These are phyloP conservation scores for Leucogyrophana mollusca DNA, from an alignment of 768 basidiomycete species.

Conservation along the genomic window DNA sequence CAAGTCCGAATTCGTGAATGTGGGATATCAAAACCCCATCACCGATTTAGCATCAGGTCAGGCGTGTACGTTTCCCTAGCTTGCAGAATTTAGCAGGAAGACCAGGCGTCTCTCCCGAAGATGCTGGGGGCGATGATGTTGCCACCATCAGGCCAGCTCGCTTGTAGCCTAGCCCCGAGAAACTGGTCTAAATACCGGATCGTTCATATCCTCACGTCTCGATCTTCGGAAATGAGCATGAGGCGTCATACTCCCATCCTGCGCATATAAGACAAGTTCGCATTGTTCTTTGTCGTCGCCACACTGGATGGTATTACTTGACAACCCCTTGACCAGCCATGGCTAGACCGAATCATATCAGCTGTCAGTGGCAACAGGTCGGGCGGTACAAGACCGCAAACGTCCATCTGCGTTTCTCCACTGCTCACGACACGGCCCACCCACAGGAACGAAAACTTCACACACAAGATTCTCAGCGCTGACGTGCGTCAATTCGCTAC, in stretches of 20 bases:
- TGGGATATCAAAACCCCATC: not conserved
- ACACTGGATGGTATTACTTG: not conserved
- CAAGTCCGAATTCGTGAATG: no score
- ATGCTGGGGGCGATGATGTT: no score
- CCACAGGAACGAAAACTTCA: not conserved
- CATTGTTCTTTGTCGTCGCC: not conserved
- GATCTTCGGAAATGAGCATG: not conserved
- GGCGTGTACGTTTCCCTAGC: no score
- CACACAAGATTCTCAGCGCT: slow-evolving; percentile 1
- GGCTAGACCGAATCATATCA: no score
- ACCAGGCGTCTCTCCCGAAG: not conserved
- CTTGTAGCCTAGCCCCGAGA: not conserved
- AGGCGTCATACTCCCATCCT: not conserved
- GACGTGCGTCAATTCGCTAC: not conserved
- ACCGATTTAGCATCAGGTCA: not conserved
- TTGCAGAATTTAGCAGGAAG: not conserved
- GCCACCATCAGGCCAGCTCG: not conserved
- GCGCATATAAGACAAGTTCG: not conserved
- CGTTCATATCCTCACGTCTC: not conserved
- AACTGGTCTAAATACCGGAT: not conserved
- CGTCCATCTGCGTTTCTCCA: no score
- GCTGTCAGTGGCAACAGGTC: no score
- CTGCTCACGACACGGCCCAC: slow-evolving; percentile 2
- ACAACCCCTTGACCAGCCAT: no score
- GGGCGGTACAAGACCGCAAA: no score